Conservation (phyloP, 164 flowering plant genomes). For the Tetrastigma voinierianum region DNA sequence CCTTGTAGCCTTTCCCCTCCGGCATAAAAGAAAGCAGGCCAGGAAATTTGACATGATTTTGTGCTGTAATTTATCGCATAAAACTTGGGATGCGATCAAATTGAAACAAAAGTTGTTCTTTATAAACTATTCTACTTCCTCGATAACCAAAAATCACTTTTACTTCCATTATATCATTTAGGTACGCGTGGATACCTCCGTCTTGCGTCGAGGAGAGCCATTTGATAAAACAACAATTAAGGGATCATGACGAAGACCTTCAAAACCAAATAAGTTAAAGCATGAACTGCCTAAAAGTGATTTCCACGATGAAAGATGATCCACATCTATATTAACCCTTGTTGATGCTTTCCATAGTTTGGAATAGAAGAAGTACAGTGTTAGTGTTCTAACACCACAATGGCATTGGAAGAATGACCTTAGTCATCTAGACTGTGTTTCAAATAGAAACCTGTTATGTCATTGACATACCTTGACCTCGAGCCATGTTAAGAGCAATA, state of each 20-base stretch:
- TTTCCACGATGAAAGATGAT: conserved; percentile 93
- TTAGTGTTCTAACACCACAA: conserved; percentile 86
- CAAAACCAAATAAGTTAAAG: conserved; percentile 6
- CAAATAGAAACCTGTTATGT: conserved; percentile 1
- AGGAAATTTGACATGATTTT: no score
- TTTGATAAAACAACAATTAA: background rate
- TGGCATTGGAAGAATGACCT: conserved; percentile 1
- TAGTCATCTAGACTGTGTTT: background rate
- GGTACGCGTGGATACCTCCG: no score
- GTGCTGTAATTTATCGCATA: no score
- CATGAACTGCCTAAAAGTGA: conserved; percentile 86
- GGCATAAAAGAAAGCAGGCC: no score
- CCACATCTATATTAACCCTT: conserved; percentile 91
- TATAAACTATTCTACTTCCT: no score
- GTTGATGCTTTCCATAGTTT: conserved; percentile 87
- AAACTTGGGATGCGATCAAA: no score
- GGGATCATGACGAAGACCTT: background rate
- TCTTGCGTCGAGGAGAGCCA: no score
- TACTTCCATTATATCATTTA: no score
- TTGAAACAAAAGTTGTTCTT: no score
- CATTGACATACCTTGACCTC: conserved; percentile 76
- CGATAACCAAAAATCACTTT: no score
- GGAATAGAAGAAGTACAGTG: conserved; percentile 91
- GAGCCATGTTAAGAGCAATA: conserved; percentile 97
- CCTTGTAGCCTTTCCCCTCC: no score